Conservation (phyloP, 2,329 filamentous ascomycete genomes). For the Monosporascus sp. region DNA sequence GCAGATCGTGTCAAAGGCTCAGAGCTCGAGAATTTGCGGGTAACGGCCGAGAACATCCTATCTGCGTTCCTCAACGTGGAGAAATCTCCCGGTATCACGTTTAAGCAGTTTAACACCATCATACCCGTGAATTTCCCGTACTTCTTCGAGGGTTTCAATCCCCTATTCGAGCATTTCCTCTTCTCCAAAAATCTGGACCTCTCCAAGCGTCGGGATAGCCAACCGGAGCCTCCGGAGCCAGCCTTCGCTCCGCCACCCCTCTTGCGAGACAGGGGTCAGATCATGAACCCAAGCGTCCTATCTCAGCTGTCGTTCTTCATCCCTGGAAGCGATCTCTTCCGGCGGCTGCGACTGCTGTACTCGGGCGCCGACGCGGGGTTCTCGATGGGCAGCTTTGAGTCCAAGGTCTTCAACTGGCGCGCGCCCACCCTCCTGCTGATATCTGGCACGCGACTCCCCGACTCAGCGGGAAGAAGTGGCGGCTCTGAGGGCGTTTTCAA, state of each 20-base stretch:
- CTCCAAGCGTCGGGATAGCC: conserved; percentile 42
- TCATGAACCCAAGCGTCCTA: conserved; percentile 59
- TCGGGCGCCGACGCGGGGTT: conserved; percentile 67
- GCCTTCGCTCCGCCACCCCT: conserved; percentile 33
- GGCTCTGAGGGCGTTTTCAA: conserved; percentile 53
- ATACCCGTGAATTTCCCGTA: conserved; percentile 58
- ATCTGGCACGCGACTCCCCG: conserved; percentile 55
- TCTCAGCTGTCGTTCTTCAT: conserved; percentile 72
- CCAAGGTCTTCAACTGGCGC: conserved; percentile 71
- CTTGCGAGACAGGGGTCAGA: conserved; percentile 49
- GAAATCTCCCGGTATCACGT: conserved; percentile 57
- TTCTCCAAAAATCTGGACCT: conserved; percentile 69
- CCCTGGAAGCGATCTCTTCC: conserved; percentile 58
- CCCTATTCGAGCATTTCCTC: conserved; percentile 69
- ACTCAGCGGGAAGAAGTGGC: conserved; percentile 33
- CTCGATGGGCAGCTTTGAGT: conserved; percentile 71
- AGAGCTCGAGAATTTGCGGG: conserved; percentile 53
- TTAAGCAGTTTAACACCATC: conserved; percentile 54
- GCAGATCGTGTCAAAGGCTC: conserved; percentile 49
- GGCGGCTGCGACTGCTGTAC: conserved; percentile 61
- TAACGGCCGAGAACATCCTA: conserved; percentile 59
- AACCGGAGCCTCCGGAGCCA: conserved; percentile 8
- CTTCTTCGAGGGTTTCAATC: conserved; percentile 62
- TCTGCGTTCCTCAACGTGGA: conserved; percentile 63
- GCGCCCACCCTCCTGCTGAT: conserved; percentile 70